Base-by-base conservation (phyloP, 176 grass and related monocot species). In the Oropetium thomaeum region DNA sequence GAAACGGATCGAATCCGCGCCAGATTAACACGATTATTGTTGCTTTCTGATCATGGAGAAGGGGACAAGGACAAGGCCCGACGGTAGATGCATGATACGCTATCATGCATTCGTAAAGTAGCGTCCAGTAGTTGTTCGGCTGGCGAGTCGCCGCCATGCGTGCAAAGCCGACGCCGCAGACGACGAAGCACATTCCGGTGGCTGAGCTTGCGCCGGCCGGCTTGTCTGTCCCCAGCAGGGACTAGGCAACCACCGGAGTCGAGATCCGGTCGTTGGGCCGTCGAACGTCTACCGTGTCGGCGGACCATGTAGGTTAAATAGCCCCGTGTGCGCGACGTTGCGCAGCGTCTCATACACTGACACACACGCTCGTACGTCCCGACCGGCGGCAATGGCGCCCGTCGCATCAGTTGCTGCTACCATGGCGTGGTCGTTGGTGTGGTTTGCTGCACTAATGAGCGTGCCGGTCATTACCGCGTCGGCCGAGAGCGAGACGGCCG, bases 211-310 rank as follows among this genome's bases (percentile, higher is more conserved):
- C 75, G 65, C 13, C 35, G 37, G 38, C 40, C n/a, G n/a, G n/a
- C n/a, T n/a, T n/a, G n/a, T n/a, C 47, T 79, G 33, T 52, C 20
- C 57, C 26, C 51, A 71, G 65, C 58, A 39, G 49, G 25, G 67
- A 87, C 74, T 41, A 71, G 0, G 26, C 79, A 87, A 82, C 85
- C 67, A 82, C 79, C 72, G 23, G 23, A 19, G 32, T 20, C 68
- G 60, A 8, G n/a, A n/a, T n/a, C n/a, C n/a, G n/a, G 30, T 33
- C 71, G 40, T 17, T 29, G n/a, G 29, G 37, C 22, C 8, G 6
- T n/a, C 27, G 7, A 20, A 13, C 27, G 71, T 4, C 1, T 27
- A 34, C 8, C 15, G 31, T 32, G n/a, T 23, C 8, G 22, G 30
- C 34, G 8, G 40, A 29, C 14, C 48, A 39, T 67, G 51, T 37